A percentile compares a stretch with the other conserved stretches of the same genome.
These are phyloP conservation scores for Aureobasidium uvarum DNA, from an alignment of 2,329 filamentous ascomycete species.

Conservation along the genomic window DNA sequence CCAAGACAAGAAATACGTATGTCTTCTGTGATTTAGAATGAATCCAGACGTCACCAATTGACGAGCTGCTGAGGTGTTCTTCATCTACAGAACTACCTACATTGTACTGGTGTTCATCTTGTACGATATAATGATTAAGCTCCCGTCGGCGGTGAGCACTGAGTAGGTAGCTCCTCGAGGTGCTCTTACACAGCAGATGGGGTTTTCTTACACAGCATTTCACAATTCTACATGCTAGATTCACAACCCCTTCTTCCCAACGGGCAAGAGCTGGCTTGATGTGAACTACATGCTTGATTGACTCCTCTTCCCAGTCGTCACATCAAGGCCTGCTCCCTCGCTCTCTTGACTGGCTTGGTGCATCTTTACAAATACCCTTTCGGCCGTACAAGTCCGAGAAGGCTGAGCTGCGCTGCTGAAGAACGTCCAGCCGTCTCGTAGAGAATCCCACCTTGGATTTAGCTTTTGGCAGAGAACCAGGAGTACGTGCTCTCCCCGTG, in stretches of 20 bases:
- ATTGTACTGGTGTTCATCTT: neutral
- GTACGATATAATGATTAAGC: neutral
- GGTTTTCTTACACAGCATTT: neutral
- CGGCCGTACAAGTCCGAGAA: neutral
- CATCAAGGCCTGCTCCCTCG: neutral
- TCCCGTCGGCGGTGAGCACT: neutral
- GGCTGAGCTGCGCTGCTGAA: neutral
- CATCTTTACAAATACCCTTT: neutral
- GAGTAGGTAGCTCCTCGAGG: neutral
- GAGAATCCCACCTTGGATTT: neutral
- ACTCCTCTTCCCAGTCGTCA: neutral
- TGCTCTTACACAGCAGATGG: neutral
- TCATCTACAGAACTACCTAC: no score
- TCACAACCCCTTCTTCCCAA: no score
- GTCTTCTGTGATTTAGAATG: neutral
- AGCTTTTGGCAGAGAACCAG: slow-evolving; percentile 1
- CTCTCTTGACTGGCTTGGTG: neutral
- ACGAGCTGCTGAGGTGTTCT: neutral
- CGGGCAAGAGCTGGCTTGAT: neutral
- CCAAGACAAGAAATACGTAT: slow-evolving; percentile 6
- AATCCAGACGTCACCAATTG: neutral
- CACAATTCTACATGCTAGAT: no score
- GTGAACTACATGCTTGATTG: neutral
- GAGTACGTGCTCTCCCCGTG: neutral
- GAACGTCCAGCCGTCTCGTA: neutral